A percentile compares a stretch with the other conserved stretches of the same genome.
phyloP scores from a whole-genome alignment of 2,329 filamentous ascomycete genomes.

The Trichoderma sp. region DNA sequence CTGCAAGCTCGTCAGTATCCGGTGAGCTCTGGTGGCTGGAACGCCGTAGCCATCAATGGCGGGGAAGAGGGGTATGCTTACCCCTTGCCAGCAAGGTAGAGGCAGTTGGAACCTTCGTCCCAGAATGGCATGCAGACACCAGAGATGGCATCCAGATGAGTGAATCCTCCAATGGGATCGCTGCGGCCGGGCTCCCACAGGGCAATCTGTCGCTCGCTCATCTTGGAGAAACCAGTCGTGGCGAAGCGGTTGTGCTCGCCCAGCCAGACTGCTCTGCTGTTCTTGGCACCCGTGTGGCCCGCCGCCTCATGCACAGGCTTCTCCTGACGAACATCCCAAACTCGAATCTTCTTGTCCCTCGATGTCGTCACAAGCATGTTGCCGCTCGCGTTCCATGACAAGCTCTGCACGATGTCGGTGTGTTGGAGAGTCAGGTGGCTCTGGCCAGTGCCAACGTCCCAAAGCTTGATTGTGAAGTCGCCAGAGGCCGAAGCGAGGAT shows the following conservation, averaged over 20 bases:
- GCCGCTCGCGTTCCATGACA: constrained; percentile 94
- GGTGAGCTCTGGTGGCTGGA: background rate
- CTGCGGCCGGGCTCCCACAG: constrained; percentile 90
- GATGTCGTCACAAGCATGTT: constrained; percentile 88
- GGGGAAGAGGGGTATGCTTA: constrained; percentile 48
- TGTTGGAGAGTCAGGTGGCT: constrained; percentile 78
- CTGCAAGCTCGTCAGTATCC: constrained; percentile 47
- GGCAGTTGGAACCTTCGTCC: constrained; percentile 93
- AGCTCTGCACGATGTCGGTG: constrained; percentile 88
- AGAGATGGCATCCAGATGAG: constrained; percentile 89
- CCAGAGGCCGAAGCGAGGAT: constrained; percentile 94
- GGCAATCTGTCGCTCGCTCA: constrained; percentile 96
- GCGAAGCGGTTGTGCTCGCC: constrained; percentile 95
- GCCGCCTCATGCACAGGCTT: constrained; percentile 79
- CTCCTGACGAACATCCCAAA: constrained; percentile 97
- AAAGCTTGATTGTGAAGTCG: constrained; percentile 92
- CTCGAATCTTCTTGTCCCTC: constrained; percentile 94
- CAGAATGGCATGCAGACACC: constrained; percentile 99
- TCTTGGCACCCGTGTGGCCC: constrained; percentile 93
- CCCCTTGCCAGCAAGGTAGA: constrained; percentile 98
- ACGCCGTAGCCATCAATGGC: background rate
- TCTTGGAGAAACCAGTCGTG: constrained; percentile 95
- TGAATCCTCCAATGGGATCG: constrained; percentile 88
- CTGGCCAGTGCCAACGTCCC: constrained; percentile 85
- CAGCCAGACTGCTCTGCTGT: constrained; percentile 95